These are phyloP conservation scores for Boletus subluridellus DNA, from an alignment of 1,284 basidiomycete genomes.

Conservation along the genomic window DNA sequence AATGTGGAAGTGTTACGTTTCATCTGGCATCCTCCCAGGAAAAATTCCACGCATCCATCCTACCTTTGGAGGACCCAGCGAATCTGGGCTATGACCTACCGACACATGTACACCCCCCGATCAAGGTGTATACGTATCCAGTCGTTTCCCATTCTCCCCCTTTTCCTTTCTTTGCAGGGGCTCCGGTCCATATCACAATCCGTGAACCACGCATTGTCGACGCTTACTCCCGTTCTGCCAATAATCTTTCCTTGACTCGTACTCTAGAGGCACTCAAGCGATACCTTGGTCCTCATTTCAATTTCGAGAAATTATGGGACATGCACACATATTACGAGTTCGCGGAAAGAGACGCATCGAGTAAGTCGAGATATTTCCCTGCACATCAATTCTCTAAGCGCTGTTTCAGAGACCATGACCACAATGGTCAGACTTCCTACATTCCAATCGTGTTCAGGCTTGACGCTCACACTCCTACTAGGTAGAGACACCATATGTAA, in stretches of 20 bases:
- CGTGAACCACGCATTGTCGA: conserved; percentile 29
- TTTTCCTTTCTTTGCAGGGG: conserved; percentile 38
- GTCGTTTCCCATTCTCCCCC: conserved; percentile 37
- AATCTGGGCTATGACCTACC: conserved; percentile 29
- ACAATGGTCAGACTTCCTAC: conserved; percentile 38
- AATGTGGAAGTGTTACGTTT: conserved; percentile 32
- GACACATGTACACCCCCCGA: conserved; percentile 30
- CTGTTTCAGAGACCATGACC: conserved; percentile 40
- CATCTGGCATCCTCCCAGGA: conserved; percentile 43
- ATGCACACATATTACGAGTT: conserved; percentile 48
- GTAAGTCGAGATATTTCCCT: conserved; percentile 26
- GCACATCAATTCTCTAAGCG: not conserved
- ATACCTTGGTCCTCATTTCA: conserved; percentile 42
- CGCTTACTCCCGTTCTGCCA: conserved; percentile 40
- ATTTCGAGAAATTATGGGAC: conserved; percentile 46
- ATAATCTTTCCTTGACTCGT: conserved; percentile 42
- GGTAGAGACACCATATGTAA: conserved; percentile 49
- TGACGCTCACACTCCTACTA: conserved; percentile 16
- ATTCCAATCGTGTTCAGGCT: not conserved
- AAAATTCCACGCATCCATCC: conserved; percentile 35
- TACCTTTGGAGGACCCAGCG: conserved; percentile 29
- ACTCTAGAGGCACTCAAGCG: conserved; percentile 39
- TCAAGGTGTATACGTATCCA: conserved; percentile 40
- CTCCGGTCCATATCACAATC: conserved; percentile 34
- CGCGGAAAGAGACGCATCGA: conserved; percentile 38